These are phyloP conservation scores for Zygnema cylindricum DNA, from an alignment of 139 green algal genomes.

Conservation along the genomic window DNA sequence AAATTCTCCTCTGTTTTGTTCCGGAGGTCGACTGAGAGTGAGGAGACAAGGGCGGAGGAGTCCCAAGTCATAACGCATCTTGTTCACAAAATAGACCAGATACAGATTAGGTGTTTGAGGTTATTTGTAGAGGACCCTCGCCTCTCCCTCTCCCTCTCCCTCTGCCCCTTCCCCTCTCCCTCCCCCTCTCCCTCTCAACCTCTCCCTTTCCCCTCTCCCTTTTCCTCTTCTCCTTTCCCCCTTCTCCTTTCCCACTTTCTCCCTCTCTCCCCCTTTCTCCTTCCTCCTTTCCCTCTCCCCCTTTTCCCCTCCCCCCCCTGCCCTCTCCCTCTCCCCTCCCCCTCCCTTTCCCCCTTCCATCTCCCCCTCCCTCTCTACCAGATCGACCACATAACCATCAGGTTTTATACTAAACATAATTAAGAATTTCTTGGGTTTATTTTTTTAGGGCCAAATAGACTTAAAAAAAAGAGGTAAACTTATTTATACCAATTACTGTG, in stretches of 20 bases:
- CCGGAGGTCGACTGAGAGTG: not conserved
- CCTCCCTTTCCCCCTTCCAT: not conserved
- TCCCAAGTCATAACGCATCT: not conserved
- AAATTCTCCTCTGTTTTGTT: not conserved
- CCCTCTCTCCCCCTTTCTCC: not conserved
- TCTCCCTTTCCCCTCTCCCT: not conserved
- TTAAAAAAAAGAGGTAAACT: no score
- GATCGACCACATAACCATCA: no score
- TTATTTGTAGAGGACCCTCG: not conserved
- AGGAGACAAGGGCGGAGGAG: not conserved
- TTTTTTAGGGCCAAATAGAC: no score
- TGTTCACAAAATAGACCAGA: not conserved
- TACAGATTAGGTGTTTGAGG: not conserved
- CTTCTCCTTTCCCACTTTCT: not conserved
- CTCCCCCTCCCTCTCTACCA: not conserved
- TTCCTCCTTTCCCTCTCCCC: not conserved
- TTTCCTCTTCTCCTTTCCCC: not conserved
- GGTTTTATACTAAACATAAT: no score
- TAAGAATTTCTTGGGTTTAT: no score
- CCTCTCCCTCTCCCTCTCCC: not conserved
- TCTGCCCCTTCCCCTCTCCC: not conserved
- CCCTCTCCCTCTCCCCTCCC: conserved; percentile 4
- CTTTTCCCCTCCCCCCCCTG: not conserved
- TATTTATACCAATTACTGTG: no score
- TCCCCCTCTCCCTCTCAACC: not conserved